phyloP scores from a whole-genome alignment of 2,329 filamentous ascomycete species.

The Fusarium virguliforme region DNA sequence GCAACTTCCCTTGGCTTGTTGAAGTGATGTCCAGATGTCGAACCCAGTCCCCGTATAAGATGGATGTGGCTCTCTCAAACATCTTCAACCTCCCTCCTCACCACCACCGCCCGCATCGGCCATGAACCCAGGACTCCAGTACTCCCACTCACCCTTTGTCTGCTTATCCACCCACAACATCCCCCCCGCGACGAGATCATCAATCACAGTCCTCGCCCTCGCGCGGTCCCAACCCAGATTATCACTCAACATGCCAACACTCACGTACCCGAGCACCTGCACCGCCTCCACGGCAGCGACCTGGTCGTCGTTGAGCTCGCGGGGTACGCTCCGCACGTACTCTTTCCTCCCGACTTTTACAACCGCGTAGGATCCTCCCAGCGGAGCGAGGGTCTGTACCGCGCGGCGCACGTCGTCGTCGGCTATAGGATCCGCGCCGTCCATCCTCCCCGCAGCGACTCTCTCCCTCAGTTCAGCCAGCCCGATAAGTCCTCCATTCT shows the following conservation, averaged over 20 bases:
- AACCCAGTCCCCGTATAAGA: neutral
- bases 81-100: slow-evolving; percentile 40
- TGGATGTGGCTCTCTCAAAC: neutral
- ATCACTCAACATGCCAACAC: slow-evolving; percentile 86
- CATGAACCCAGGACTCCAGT: slow-evolving; percentile 90
- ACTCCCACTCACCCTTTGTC: slow-evolving; percentile 84
- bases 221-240: slow-evolving; percentile 91
- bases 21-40: neutral
- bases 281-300: slow-evolving; percentile 92
- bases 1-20: neutral
- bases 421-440: slow-evolving; percentile 84
- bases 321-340: slow-evolving; percentile 93
- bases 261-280: slow-evolving; percentile 91
- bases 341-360: slow-evolving; percentile 86
- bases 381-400: slow-evolving; percentile 87
- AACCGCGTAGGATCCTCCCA: slow-evolving; percentile 90
- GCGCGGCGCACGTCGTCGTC: slow-evolving; percentile 95
- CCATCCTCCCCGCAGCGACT: slow-evolving; percentile 80
- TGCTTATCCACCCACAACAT: slow-evolving; percentile 96
- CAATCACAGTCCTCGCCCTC: slow-evolving; percentile 88
- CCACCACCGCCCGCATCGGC: slow-evolving; percentile 56
- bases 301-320: slow-evolving; percentile 96
- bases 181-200: slow-evolving; percentile 89
- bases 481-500: slow-evolving; percentile 94
- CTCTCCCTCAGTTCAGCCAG: slow-evolving; percentile 84